Percentiles rank a stretch among this genome's conserved stretches.
Conservation (phyloP, 352 stramenopile genomes). For the Pseudoperonospora humuli region DNA sequence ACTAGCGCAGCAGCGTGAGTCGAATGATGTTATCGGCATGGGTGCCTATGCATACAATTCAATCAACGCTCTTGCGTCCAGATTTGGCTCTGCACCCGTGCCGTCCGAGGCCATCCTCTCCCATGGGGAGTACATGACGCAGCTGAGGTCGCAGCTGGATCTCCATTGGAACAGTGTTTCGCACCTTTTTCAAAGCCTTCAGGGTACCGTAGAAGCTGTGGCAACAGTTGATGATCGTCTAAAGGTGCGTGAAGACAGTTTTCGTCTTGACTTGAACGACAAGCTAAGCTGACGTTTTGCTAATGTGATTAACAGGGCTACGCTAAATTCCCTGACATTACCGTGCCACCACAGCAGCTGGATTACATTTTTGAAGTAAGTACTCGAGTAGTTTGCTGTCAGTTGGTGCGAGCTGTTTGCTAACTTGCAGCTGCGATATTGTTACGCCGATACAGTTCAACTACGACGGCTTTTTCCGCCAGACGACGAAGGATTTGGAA, state of each 20-base stretch:
- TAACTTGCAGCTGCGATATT: slow-evolving; percentile 11
- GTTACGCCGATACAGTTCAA: slow-evolving; percentile 54
- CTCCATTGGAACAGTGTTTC: slow-evolving; percentile 84
- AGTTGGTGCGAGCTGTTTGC: neutral
- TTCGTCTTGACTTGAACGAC: neutral
- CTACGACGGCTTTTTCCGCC: slow-evolving; percentile 78
- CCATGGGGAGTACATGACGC: slow-evolving; percentile 84
- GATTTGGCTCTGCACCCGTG: slow-evolving; percentile 43
- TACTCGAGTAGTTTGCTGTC: neutral
- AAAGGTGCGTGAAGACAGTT: slow-evolving; percentile 30
- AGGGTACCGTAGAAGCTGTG: slow-evolving; percentile 61
- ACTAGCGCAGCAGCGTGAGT: slow-evolving; percentile 56
- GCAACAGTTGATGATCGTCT: slow-evolving; percentile 53
- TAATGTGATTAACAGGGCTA: slow-evolving; percentile 40
- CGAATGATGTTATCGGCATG: slow-evolving; percentile 57
- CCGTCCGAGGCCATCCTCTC: slow-evolving; percentile 68
- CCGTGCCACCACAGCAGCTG: slow-evolving; percentile 64
- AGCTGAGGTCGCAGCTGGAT: slow-evolving; percentile 77
- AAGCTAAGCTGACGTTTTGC: slow-evolving; percentile 2
- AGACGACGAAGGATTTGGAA: slow-evolving; percentile 70
- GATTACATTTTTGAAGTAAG: slow-evolving; percentile 87
- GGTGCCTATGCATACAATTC: slow-evolving; percentile 74
- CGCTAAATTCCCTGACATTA: slow-evolving; percentile 56
- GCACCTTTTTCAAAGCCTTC: slow-evolving; percentile 72
- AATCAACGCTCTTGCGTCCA: slow-evolving; percentile 72